A percentile compares a stretch with the other conserved stretches of the same genome.
Conservation (phyloP, 805 yeast genomes). For the Candida dendrica region DNA sequence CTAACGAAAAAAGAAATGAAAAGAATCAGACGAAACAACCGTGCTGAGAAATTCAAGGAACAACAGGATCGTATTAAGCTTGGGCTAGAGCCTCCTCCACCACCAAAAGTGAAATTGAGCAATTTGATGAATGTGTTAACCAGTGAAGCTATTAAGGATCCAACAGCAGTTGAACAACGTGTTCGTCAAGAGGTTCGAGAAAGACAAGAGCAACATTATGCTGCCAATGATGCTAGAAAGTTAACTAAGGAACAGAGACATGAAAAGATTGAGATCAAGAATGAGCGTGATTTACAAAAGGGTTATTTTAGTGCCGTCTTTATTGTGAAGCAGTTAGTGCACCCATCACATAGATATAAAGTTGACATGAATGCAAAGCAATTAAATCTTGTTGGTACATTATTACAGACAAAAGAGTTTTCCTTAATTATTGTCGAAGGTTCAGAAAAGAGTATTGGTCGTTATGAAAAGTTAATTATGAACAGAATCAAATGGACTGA, state of each 20-base stretch:
- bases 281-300: slow-evolving; percentile 39
- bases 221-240: slow-evolving; percentile 54
- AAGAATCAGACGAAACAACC: slow-evolving; percentile 60
- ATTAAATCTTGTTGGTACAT: slow-evolving; percentile 54
- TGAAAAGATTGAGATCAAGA: slow-evolving; percentile 39
- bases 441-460: slow-evolving; percentile 49
- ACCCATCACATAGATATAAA: slow-evolving; percentile 65
- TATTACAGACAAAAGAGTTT: slow-evolving; percentile 33
- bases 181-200: slow-evolving; percentile 65
- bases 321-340: slow-evolving; percentile 42
- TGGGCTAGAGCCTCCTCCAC: slow-evolving; percentile 84
- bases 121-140: slow-evolving; percentile 85
- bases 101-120: slow-evolving; percentile 77
- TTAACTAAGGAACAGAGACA: slow-evolving; percentile 50
- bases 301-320: slow-evolving; percentile 58
- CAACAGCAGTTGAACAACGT: slow-evolving; percentile 73
- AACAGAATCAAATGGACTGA: slow-evolving; percentile 68
- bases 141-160: slow-evolving; percentile 79
- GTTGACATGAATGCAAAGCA: slow-evolving; percentile 79
- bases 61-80: slow-evolving; percentile 69
- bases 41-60: slow-evolving; percentile 58
- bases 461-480: slow-evolving; percentile 54
- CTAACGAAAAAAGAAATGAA: slow-evolving; percentile 75
- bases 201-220: slow-evolving; percentile 51
- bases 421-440: slow-evolving; percentile 73